Evolutionary conservation across 2,329 filamentous ascomycete species (phyloP).

Genomic region (Diaporthe vaccinii): DNA sequence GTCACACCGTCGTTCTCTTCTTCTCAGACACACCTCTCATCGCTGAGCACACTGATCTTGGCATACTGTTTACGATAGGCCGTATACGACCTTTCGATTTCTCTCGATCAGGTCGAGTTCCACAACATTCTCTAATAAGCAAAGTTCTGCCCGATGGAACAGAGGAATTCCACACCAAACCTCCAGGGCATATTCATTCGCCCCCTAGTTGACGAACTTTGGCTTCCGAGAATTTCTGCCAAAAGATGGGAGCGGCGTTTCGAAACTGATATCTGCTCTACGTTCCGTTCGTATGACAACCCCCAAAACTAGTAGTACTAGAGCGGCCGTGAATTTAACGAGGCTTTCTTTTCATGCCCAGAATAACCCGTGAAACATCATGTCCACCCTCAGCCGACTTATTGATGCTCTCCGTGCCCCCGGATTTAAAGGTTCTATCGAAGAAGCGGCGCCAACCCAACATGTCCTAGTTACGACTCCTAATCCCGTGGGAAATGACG

Average conservation of each 20-base stretch:
- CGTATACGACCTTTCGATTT: too few species aligned
- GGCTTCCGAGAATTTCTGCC: too few species aligned
- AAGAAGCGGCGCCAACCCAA: background rate
- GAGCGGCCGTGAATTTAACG: background rate
- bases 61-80: too few species aligned
- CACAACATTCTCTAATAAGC: too few species aligned
- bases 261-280: background rate
- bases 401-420: background rate
- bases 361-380: background rate
- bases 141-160: too few species aligned
- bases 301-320: background rate
- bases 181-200: too few species aligned
- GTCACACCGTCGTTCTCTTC: too few species aligned
- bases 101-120: too few species aligned
- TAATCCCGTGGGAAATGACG: background rate
- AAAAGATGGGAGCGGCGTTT: background rate
- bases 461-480: background rate
- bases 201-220: too few species aligned
- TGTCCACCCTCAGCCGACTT: background rate
- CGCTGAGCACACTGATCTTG: too few species aligned
- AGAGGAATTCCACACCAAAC: too few species aligned
- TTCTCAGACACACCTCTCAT: too few species aligned
- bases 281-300: background rate
- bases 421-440: background rate
- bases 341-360: background rate